Conservation (phyloP, 2,329 filamentous ascomycete species). For the Pseudonectria buxi region DNA sequence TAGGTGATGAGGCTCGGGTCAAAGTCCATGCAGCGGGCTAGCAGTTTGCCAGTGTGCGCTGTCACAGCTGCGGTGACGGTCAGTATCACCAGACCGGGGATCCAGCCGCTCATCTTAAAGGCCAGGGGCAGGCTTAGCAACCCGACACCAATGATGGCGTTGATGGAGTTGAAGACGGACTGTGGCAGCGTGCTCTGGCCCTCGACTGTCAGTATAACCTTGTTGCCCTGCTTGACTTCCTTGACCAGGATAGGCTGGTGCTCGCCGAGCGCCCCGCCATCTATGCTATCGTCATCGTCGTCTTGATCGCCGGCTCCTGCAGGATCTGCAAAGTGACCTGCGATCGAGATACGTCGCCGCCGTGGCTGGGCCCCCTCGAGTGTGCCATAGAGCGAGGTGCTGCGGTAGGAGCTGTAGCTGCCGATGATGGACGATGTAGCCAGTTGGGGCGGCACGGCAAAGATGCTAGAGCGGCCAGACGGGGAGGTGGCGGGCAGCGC, state of each 20-base stretch:
- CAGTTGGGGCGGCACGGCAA: constrained; percentile 53
- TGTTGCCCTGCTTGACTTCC: constrained; percentile 82
- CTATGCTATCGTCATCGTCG: constrained; percentile 17
- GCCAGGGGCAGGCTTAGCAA: constrained; percentile 83
- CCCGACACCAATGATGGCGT: constrained; percentile 85
- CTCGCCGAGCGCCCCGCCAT: constrained; percentile 45
- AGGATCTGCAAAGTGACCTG: constrained; percentile 24
- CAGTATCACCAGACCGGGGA: constrained; percentile 72
- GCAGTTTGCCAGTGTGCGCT: constrained; percentile 74
- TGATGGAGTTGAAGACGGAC: constrained; percentile 94
- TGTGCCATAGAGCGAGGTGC: constrained; percentile 45
- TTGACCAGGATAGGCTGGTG: constrained; percentile 76
- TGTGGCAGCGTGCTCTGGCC: constrained; percentile 94
- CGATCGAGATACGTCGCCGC: constrained; percentile 40
- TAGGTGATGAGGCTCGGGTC: constrained; percentile 86
- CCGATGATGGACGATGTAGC: constrained; percentile 64
- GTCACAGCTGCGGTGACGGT: constrained; percentile 69
- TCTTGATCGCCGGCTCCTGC: constrained; percentile 29
- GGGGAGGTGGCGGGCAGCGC: constrained; percentile 22
- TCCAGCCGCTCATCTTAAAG: constrained; percentile 81
- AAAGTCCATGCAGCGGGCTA: constrained; percentile 83
- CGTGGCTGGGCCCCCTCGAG: constrained; percentile 32
- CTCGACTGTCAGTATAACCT: constrained; percentile 74
- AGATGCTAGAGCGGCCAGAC: constrained; percentile 38
- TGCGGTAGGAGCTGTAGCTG: constrained; percentile 55